Base-by-base conservation (phyloP, 371 early-diverging fungal genomes). In the Mortierella sp. region DNA sequence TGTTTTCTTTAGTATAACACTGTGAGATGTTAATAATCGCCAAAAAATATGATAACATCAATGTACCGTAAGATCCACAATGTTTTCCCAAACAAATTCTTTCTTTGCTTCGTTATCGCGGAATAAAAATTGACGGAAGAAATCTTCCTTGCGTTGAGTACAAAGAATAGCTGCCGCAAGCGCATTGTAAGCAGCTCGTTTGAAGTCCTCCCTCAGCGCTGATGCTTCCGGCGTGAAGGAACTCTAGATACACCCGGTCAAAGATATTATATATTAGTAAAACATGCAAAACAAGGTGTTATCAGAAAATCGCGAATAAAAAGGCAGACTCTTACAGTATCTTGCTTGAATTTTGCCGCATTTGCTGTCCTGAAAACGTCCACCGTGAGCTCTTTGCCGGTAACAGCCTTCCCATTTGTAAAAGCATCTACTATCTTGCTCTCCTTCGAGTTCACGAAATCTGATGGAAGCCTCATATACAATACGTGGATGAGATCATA, bases 141-240 rank as follows among this genome's bases (percentile, higher is more conserved):
- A 86, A 8, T 77, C 84, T 67, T 85, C 83, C 45, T 72, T 83
- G 16, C 74, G 81, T 64, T 88, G 90, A 0, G 92, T 90, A 35
- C 88, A 86, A 22, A 91, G 43, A 5, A 92, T 84, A 5, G 86
- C 89, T 8, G 92, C 86, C 0, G 89, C 84, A 8, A 88, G 66
- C 0, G 91, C 88, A 72, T 90, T 92, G 70, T 89, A 93, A 0
- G 93, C 92, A 14, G 89, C 84, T 43, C 89, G 91, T 62, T 91
- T 90, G 60, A 76, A 92, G 10, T 61, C 59, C 5, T 86, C 66
- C 12, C 81, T 58, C 22, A 79, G 40, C 0, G 59, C 68, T 0
- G 72, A 65, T 10, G 73, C 64, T n/a, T 83, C 83, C 0, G 83
- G 70, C 14, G 70, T 58, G 20, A 83, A n/a, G 0, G 75, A 40